A percentile compares a stretch with the other conserved stretches of the same genome.
These are phyloP conservation scores for Vitis cinerea DNA, from an alignment of 164 flowering plant species.

Conservation along the genomic window DNA sequence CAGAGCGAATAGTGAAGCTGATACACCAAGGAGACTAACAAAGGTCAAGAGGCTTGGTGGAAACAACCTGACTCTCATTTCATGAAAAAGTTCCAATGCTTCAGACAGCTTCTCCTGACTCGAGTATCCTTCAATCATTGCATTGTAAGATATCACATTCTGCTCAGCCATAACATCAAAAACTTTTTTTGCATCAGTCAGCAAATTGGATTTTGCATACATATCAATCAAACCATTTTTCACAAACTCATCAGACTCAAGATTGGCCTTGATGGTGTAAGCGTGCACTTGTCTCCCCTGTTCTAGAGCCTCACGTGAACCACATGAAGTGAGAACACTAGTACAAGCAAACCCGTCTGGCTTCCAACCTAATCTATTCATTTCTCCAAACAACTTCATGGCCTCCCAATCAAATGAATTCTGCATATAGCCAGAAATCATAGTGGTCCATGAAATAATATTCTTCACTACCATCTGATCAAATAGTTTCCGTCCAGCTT, in stretches of 20 bases:
- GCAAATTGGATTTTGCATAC: slow-evolving; percentile 64
- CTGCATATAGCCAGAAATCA: slow-evolving; percentile 78
- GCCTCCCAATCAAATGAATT: slow-evolving; percentile 59
- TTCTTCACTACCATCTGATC: slow-evolving; percentile 48
- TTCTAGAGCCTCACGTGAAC: slow-evolving; percentile 50
- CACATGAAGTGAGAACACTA: slow-evolving; percentile 66
- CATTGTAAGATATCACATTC: slow-evolving; percentile 61
- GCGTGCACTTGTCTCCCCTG: slow-evolving; percentile 68
- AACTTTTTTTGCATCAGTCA: slow-evolving; percentile 48
- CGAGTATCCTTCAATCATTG: slow-evolving; percentile 79
- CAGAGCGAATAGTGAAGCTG: slow-evolving; percentile 42
- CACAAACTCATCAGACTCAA: slow-evolving; percentile 60
- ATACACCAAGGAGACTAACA: slow-evolving; percentile 63
- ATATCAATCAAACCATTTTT: slow-evolving; percentile 63
- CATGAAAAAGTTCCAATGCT: slow-evolving; percentile 49
- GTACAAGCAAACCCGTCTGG: slow-evolving; percentile 73
- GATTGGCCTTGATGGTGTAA: slow-evolving; percentile 53
- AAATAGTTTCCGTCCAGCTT: slow-evolving; percentile 39
- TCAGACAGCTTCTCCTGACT: slow-evolving; percentile 38
- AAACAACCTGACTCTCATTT: slow-evolving; percentile 46
- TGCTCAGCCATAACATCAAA: slow-evolving; percentile 37
- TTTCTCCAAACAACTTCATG: slow-evolving; percentile 44
- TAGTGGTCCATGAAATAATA: slow-evolving; percentile 70
- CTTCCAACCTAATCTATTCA: slow-evolving; percentile 45
- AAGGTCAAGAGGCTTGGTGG: slow-evolving; percentile 62